Conservation (phyloP, 805 yeast species). For the Candida xyloterini region DNA sequence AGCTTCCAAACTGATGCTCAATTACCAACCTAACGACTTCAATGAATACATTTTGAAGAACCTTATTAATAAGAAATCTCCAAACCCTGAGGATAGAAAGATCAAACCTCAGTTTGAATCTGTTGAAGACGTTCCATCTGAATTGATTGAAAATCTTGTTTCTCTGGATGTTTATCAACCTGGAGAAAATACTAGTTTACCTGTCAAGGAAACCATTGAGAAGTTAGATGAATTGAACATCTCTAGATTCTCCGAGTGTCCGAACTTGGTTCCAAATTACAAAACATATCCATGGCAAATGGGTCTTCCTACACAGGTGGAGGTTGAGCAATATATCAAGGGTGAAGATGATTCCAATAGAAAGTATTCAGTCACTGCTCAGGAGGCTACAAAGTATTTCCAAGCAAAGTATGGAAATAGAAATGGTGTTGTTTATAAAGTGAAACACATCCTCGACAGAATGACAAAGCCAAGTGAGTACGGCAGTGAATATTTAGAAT, state of each 20-base stretch:
- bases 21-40: slow-evolving; percentile 44
- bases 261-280: slow-evolving; percentile 36
- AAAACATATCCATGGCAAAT: slow-evolving; percentile 53
- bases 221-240: slow-evolving; percentile 36
- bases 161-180: slow-evolving; percentile 28
- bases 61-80: slow-evolving; percentile 44
- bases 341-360: slow-evolving; percentile 68
- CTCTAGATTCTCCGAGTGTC: slow-evolving; percentile 34
- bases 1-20: slow-evolving; percentile 71
- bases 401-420: slow-evolving; percentile 45
- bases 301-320: slow-evolving; percentile 76
- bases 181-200: slow-evolving; percentile 10
- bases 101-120: slow-evolving; percentile 37
- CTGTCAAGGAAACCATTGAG: slow-evolving; percentile 20
- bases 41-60: slow-evolving; percentile 52
- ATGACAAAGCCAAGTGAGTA: slow-evolving; percentile 46
- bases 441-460: slow-evolving; percentile 56
- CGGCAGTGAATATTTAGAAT: slow-evolving; percentile 43
- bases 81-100: slow-evolving; percentile 25
- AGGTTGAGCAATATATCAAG: slow-evolving; percentile 61
- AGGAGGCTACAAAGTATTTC: slow-evolving; percentile 68
- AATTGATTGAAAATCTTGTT: slow-evolving; percentile 51
- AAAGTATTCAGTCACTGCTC: slow-evolving; percentile 63
- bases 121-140: slow-evolving; percentile 63
- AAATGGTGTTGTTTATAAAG: slow-evolving; percentile 61